Base-by-base conservation (phyloP, 257 asterid species). In the Rhazya stricta region DNA sequence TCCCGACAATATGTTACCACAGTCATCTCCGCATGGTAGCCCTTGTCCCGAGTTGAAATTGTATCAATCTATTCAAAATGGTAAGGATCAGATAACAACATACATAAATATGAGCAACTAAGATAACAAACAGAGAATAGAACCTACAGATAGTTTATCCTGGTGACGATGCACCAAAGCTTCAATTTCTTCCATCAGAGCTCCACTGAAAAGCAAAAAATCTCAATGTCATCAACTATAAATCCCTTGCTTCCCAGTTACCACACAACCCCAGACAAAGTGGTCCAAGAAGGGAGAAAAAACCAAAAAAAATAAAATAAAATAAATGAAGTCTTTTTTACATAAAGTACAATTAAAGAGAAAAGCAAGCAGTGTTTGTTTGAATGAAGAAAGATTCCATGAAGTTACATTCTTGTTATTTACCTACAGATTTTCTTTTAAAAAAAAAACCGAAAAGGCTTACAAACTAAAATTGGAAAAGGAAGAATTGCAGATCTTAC, bases 121-220 rank as follows among this genome's bases (percentile, higher is more conserved):
- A 50, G 67, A 69, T 57, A 34, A 60, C 34, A 18, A 25, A 57
- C 32, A 37, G 18, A 66, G 48, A 50, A 25, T 6, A 76, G 82
- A 54, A 81, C 93, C 50, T 82, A 94, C 99, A 42, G 96, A 89
- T 82, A 94, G 96, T 88, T 84, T 92, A 80, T 91, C 97, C 27
- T 89, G 84, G 85, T 94, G 99, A 34, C 97, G 97, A 80, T 88
- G 96, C 76, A 92, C 99, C 85, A 94, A 83, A 39, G 97, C 83
- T 80, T 87, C 96, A 46, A 94, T 88, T 81, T 94, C 97, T 65
- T 90, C 97, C 85, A 89, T 36, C 81, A 94, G 74, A 76, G 96
- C 91, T 74, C 91, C 99, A 69, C 99, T 94, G 85, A 50, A 80
- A 72, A 76, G 16, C 73, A 79, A 71, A 23, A 43, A 61, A 81